Percentiles rank a stretch among this genome's conserved stretches.
These are phyloP conservation scores for Mycena galericulata DNA, from an alignment of 768 basidiomycete species.

Conservation along the genomic window DNA sequence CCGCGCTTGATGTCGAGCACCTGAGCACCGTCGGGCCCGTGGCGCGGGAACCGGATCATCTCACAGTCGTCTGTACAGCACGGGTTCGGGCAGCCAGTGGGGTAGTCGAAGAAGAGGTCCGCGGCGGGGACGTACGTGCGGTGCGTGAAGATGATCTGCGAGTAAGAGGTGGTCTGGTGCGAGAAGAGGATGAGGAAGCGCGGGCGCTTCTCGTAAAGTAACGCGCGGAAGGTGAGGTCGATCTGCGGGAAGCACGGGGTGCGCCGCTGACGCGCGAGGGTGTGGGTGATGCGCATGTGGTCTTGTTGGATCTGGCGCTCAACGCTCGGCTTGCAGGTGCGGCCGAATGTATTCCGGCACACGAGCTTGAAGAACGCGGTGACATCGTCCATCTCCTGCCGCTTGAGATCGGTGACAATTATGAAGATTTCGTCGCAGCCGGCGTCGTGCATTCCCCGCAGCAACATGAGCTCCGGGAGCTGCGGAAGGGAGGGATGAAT, in stretches of 20 bases:
- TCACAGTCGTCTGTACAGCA: constrained; percentile 86
- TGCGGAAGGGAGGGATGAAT: constrained; percentile 41
- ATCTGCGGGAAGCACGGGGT: constrained; percentile 87
- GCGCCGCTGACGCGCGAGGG: constrained; percentile 75
- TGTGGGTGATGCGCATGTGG: constrained; percentile 79
- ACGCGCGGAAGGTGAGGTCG: constrained; percentile 80
- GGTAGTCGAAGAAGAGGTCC: constrained; percentile 82
- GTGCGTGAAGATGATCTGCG: constrained; percentile 85
- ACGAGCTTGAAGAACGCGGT: constrained; percentile 85
- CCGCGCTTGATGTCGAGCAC: constrained; percentile 74
- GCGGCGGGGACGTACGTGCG: constrained; percentile 75
- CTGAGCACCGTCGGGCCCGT: constrained; percentile 69
- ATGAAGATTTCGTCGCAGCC: constrained; percentile 85
- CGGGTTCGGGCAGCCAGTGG: constrained; percentile 83
- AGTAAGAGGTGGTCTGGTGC: constrained; percentile 83
- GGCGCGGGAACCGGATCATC: constrained; percentile 82
- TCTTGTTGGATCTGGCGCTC: constrained; percentile 77
- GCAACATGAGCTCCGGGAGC: constrained; percentile 84
- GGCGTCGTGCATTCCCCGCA: constrained; percentile 84
- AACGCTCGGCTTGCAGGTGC: constrained; percentile 72
- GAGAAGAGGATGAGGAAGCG: constrained; percentile 85
- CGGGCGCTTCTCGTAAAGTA: constrained; percentile 80
- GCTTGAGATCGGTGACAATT: constrained; percentile 83
- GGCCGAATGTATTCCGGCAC: constrained; percentile 72
- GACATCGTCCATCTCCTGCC: constrained; percentile 84